These are phyloP conservation scores for Metschnikowia santaceciliae DNA, from an alignment of 805 yeast species.

Conservation along the genomic window DNA sequence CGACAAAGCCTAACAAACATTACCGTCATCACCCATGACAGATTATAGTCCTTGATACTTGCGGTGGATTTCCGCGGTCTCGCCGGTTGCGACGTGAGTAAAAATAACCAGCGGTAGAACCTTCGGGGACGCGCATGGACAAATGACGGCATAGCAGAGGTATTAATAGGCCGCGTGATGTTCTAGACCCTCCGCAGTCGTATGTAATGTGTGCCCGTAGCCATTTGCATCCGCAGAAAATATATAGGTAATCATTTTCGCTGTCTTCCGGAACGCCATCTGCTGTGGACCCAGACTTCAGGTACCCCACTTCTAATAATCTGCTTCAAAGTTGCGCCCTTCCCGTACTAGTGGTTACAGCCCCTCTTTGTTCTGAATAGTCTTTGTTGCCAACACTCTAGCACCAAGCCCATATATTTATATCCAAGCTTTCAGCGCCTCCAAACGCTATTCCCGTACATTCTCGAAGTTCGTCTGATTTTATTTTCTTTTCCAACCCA, in stretches of 20 bases:
- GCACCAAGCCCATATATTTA: not conserved
- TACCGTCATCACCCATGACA: no score
- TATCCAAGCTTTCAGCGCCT: not conserved
- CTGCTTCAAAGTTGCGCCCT: not conserved
- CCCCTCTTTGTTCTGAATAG: not conserved
- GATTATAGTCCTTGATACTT: not conserved
- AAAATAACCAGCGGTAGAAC: not conserved
- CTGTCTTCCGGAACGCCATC: not conserved
- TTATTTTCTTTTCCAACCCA: not conserved
- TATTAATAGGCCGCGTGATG: constrained; percentile 3
- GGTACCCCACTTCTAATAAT: not conserved
- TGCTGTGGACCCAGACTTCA: not conserved
- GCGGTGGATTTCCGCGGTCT: not conserved
- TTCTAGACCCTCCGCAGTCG: constrained; percentile 3
- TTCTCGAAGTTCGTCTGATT: not conserved
- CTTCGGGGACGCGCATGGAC: not conserved
- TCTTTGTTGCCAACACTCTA: not conserved
- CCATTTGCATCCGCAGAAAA: constrained; percentile 3
- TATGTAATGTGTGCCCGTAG: not conserved
- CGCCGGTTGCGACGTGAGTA: not conserved
- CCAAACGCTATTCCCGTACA: not conserved
- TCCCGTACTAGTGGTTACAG: not conserved
- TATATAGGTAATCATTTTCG: constrained; percentile 1
- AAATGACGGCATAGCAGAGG: constrained; percentile 5
- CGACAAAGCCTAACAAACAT: not conserved